Evolutionary conservation across 192 early-diverging fungal species (phyloP), one percentile per base, ranked within the genome.

Genomic region (Coemansia sp.): DNA sequence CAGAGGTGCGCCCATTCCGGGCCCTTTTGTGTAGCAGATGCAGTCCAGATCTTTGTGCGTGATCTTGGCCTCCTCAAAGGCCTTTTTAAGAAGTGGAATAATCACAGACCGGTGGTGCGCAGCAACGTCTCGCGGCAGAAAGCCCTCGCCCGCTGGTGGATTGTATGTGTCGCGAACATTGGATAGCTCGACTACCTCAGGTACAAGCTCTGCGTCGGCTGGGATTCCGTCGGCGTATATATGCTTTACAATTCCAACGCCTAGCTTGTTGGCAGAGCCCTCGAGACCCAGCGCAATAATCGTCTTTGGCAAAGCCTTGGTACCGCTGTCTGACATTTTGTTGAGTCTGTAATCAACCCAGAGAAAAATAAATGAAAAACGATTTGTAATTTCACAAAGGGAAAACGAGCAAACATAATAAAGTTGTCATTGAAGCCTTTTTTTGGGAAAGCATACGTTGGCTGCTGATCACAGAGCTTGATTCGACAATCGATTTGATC

Each of bases 11-110:
- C 93, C 96, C 96, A 99, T 99, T 1, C 97, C 97, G 11, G 97
- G 97, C 0, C 97, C 96, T 87, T 99, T 96, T 28, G 97, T 99
- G 69, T 90, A 99, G 75, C 94, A 97, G 45, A 99, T 96, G 51
- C 89, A 89, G 72, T 94, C 90, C 57, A 99, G 85, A 51, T 97
- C 92, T 4, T 82, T 67, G 25, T 82, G 85, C n/a, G 78, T 83
- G 45, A 98, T 56, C 2, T 86, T 81, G 18, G 96, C 95, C 5
- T 89, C 89, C 20, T 73, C 68, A 31, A 99, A 69, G 16, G 97
- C 96, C 57, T 92, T 77, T 55, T 86, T 68, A 18, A 94, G 71
- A 1, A 99, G 87, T 28, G 69, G 65, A 4, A 97, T 65, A 63
- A 96, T 90, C 54, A 88, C 77, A 20, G 76, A 77, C 29, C 95